Evolutionary conservation across 805 yeast species (phyloP).

Genomic region (Sugiyamaella lignohabitans): DNA sequence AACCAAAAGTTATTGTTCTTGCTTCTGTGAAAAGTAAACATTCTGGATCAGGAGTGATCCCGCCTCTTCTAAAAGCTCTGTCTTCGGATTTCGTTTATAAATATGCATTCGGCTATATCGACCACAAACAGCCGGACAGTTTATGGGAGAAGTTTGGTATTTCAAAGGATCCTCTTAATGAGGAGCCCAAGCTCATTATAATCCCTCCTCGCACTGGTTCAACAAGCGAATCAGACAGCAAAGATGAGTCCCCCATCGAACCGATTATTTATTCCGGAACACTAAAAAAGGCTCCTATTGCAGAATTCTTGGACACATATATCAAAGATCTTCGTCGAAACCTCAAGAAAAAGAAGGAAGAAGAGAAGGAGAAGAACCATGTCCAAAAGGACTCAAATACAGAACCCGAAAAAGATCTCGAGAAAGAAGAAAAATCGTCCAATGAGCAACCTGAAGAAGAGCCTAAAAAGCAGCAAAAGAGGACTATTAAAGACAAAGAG

Average conservation of each 20-base stretch:
- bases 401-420: too few species aligned
- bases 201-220: too few species aligned
- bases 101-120: slow-evolving; percentile 25
- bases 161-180: slow-evolving; percentile 10
- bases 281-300: not conserved
- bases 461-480: too few species aligned
- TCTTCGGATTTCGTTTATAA: slow-evolving; percentile 28
- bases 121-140: slow-evolving; percentile 24
- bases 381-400: too few species aligned
- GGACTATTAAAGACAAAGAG: too few species aligned
- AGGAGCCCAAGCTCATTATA: slow-evolving; percentile 24
- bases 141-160: slow-evolving; percentile 22
- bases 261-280: not conserved
- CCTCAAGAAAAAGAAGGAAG: not conserved
- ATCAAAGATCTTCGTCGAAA: too few species aligned
- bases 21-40: slow-evolving; percentile 24
- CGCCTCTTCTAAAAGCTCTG: slow-evolving; percentile 28
- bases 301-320: not conserved
- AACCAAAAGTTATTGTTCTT: slow-evolving; percentile 27
- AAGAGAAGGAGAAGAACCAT: too few species aligned
- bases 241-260: too few species aligned
- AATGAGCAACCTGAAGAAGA: too few species aligned
- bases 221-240: not conserved
- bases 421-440: too few species aligned
- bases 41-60: slow-evolving; percentile 16